phyloP scores from a whole-genome alignment of 2,329 filamentous ascomycete genomes.

The Cercospora zeina region DNA sequence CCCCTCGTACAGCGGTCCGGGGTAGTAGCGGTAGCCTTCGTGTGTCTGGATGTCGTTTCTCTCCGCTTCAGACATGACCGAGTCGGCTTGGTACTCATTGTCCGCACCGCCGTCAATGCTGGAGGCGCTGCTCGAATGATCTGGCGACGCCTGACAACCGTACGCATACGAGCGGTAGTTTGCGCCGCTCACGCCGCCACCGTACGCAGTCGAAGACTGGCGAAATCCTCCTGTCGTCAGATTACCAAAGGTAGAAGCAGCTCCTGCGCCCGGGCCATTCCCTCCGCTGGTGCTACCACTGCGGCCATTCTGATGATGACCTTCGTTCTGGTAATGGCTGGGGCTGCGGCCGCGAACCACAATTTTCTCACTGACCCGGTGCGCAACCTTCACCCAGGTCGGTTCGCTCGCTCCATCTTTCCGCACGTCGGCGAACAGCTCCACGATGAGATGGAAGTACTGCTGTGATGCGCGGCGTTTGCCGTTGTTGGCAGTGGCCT shows the following conservation, averaged over 20 bases:
- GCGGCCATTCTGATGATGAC: conserved; percentile 54
- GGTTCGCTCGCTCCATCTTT: conserved; percentile 47
- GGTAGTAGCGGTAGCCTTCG: conserved; percentile 52
- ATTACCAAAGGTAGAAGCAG: conserved; percentile 34
- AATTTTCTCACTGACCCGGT: conserved; percentile 73
- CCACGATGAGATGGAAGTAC: conserved; percentile 87
- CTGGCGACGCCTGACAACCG: conserved; percentile 31
- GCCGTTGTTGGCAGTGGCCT: conserved; percentile 89
- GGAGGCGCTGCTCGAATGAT: conserved; percentile 48
- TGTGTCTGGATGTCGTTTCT: conserved; percentile 46
- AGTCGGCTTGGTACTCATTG: conserved; percentile 42
- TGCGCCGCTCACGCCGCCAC: conserved; percentile 29
- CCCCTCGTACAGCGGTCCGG: conserved; percentile 47
- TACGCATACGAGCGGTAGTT: conserved; percentile 37
- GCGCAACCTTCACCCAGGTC: conserved; percentile 69
- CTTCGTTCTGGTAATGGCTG: conserved; percentile 59
- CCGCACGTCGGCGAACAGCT: conserved; percentile 72
- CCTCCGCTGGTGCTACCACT: conserved; percentile 67
- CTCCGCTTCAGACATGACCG: conserved; percentile 46
- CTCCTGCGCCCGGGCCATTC: conserved; percentile 42
- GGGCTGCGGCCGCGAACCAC: conserved; percentile 84
- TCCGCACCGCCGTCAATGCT: conserved; percentile 38
- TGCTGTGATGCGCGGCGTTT: conserved; percentile 88
- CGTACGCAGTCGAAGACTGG: conserved; percentile 28
- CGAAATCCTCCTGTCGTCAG: conserved; percentile 39